Evolutionary conservation across 1,284 basidiomycete genomes (phyloP).

Genomic region (Papiliotrema flavescens): DNA sequence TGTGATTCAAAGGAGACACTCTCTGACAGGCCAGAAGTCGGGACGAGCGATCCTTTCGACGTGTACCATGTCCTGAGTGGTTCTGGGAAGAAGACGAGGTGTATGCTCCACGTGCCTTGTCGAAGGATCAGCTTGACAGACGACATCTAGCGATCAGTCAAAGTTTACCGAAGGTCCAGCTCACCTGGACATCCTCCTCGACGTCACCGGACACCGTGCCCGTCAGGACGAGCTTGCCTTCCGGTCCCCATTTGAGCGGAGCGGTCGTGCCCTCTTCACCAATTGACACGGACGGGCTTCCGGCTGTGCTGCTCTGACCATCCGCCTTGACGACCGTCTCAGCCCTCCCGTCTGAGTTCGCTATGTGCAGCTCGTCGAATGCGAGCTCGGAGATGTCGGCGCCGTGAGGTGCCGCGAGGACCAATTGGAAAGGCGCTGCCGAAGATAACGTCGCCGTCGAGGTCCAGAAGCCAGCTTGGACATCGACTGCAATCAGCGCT

Average conservation of each 20-base stretch:
- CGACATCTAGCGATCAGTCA: slow-evolving; percentile 17
- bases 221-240: slow-evolving; percentile 14
- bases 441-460: slow-evolving; percentile 61
- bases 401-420: slow-evolving; percentile 42
- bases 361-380: slow-evolving; percentile 32
- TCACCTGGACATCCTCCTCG: slow-evolving; percentile 23
- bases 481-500: slow-evolving; percentile 52
- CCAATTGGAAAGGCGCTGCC: slow-evolving; percentile 65
- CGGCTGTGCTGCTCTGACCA: background rate
- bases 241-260: slow-evolving; percentile 18
- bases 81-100: slow-evolving; percentile 19
- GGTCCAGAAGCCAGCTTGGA: slow-evolving; percentile 66
- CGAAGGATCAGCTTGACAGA: slow-evolving; percentile 22
- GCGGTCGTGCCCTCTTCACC: slow-evolving; percentile 6
- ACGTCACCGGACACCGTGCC: slow-evolving; percentile 12
- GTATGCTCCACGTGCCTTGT: slow-evolving; percentile 33
- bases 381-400: slow-evolving; percentile 34
- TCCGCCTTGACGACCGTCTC: slow-evolving; percentile 19
- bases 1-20: slow-evolving; percentile 8
- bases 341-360: slow-evolving; percentile 39
- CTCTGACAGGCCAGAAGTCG: slow-evolving; percentile 17
- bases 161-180: background rate
- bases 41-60: slow-evolving; percentile 7
- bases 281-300: background rate
- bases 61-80: slow-evolving; percentile 22